Base-by-base conservation (phyloP, 331 rosid genomes). In the Telfairia occidentalis region DNA sequence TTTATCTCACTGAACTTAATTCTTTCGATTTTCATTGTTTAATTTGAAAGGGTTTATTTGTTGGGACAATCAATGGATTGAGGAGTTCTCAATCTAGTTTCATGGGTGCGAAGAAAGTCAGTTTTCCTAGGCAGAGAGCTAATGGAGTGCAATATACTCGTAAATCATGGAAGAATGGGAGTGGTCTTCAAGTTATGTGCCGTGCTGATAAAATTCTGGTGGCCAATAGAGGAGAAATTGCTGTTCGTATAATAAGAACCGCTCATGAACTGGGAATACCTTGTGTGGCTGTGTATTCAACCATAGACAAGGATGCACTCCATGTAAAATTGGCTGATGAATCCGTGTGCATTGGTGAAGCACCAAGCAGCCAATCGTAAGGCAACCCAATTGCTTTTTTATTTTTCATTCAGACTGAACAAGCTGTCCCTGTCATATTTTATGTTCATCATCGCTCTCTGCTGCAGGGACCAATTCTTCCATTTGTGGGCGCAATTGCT, bases 201-300 rank as follows among this genome's bases (percentile, higher is more conserved):
- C 77, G 58, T 0, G 82, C 77, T 0, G 89, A 90, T 0, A 92
- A 92, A 84, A 92, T 92, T 57, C 82, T 94, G 43, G 84, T 94
- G 35, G 96, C 98, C 0, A 94, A 94, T 35, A 82, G 98, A 86
- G 98, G 98, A 34, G 96, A 94, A 77, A 94, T 94, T 78, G 97
- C 98, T 2, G 98, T 94, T 84, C 98, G 97, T 15, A 80, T 94
- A 32, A 94, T 91, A 71, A 86, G 98, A 46, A 94, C 97, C n/a
- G 97, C 97, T 42, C 97, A 91, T 85, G 98, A 94, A 79, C 57
- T 92, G 86, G 97, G 97, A 57, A 92, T 92, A 12, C 97, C 97
- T 65, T 87, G 90, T 81, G 88, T 87, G 45, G 88, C 90, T 77
- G 90, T 87, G 60, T 86, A 86, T 85, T 86, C 90, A 46, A 86